Evolutionary conservation across 495 filamentous ascomycete genomes (phyloP), one percentile per base, ranked within the genome.

Genomic region (Aspergillus bertholletiae): DNA sequence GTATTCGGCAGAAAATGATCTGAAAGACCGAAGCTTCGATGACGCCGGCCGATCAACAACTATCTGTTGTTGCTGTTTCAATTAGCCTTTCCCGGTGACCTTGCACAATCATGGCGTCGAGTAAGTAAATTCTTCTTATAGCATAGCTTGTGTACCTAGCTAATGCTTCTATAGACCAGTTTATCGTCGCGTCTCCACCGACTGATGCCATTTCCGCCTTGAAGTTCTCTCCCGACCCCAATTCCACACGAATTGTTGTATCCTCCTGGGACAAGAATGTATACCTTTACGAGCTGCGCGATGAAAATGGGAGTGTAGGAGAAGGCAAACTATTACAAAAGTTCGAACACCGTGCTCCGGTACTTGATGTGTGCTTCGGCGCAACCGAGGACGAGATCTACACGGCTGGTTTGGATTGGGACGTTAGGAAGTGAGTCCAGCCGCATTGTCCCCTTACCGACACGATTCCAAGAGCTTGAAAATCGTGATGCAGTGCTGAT

Each of bases 231-330:
- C 88, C 90, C 39, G 74, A 80, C 22, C 77, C 86, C 12, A 56
- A 75, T 48, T 79, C 80, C 13, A 86, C 81, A 43, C 81, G 83
- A 49, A 79, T 98, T 27, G 83, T 96, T 26, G 91, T 91, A 62
- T 88, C 93, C 9, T 98, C 93, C 51, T 98, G 94, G 94, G 94
- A 97, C 70, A 89, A 84, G 70, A 80, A 89, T 69, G 84, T 95
- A 22, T 96, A 96, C 70, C 81, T 96, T 39, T 98, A 98, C 77
- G 88, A 96, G 62, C 80, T 81, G 50, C 78, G 80, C 56, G 76
- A 79, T 41, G 83, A 85, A 35, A 80, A 83, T 55, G 83, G 81
- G 9, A 52, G 26, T 34, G 56, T 74, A 32, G 82, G 80, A 18
- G 79, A 83, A 51, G 83, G 81, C 5, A 76, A 74, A 49, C 79